These are phyloP conservation scores for Cystofilobasidium ferigula DNA, from an alignment of 768 basidiomycete species.

Conservation along the genomic window DNA sequence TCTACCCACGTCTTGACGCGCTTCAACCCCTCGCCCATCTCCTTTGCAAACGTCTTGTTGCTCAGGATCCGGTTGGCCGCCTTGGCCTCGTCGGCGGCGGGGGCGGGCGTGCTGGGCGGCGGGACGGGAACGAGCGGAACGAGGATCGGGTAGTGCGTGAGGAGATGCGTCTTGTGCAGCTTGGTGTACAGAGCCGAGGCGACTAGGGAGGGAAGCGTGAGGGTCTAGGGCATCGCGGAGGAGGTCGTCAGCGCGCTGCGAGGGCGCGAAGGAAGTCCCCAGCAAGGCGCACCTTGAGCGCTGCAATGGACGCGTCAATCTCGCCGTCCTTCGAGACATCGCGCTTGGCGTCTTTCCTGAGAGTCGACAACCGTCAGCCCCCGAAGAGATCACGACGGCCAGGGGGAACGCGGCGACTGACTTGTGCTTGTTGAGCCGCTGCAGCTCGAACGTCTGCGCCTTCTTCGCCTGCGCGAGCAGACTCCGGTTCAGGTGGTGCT, in stretches of 20 bases:
- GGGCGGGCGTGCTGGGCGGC: neutral
- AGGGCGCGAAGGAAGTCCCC: neutral
- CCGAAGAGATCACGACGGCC: neutral
- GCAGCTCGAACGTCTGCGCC: constrained; percentile 66
- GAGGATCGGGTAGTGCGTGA: constrained; percentile 3
- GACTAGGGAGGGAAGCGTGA: neutral
- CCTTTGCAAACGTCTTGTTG: constrained; percentile 22
- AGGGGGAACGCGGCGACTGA: constrained; percentile 35
- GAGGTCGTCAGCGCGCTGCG: neutral
- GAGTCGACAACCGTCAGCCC: neutral
- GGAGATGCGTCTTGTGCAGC: neutral
- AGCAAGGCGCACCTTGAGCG: constrained; percentile 1
- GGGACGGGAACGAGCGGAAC: neutral
- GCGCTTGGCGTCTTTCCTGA: constrained; percentile 3
- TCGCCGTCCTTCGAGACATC: neutral
- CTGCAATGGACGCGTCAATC: neutral
- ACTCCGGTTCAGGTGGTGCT: constrained; percentile 69
- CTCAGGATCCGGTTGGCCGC: constrained; percentile 21
- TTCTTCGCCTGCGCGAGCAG: constrained; percentile 68
- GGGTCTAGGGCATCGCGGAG: neutral
- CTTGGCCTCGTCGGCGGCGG: neutral
- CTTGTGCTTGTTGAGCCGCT: constrained; percentile 73
- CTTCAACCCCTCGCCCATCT: constrained; percentile 4
- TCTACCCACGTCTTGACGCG: constrained; percentile 17
- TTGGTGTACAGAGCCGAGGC: neutral